phyloP scores from a whole-genome alignment of 495 filamentous ascomycete species.

The Daldinia concentrica region DNA sequence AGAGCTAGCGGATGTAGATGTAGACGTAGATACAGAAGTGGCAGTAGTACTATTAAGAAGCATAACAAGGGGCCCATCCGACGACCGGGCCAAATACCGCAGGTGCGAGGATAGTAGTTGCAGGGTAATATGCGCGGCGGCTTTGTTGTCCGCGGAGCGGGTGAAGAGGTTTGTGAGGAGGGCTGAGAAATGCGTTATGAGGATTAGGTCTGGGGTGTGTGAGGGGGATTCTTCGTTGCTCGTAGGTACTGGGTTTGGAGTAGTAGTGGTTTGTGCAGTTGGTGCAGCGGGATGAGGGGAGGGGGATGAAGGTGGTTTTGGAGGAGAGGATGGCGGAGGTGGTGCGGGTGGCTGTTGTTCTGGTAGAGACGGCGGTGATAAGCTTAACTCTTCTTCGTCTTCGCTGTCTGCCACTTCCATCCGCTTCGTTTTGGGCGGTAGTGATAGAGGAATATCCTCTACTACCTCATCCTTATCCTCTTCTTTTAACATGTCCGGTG shows the following conservation, averaged over 20 bases:
- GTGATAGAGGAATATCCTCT: background rate
- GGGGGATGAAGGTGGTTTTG: background rate
- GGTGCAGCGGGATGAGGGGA: background rate
- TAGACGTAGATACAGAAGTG: background rate
- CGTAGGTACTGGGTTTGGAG: background rate
- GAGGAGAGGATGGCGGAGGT: background rate
- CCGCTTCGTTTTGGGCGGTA: background rate
- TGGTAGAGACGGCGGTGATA: slow-evolving; percentile 20
- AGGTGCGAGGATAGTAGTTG: slow-evolving; percentile 49
- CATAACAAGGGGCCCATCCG: slow-evolving; percentile 49
- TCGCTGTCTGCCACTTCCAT: slow-evolving; percentile 49
- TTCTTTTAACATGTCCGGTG: background rate
- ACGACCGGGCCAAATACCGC: slow-evolving; percentile 43
- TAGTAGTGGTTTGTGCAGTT: background rate
- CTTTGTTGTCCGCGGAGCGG: slow-evolving; percentile 44
- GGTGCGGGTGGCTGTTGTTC: slow-evolving; percentile 9
- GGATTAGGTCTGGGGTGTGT: slow-evolving; percentile 49
- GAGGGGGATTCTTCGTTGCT: background rate
- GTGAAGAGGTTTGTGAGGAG: slow-evolving; percentile 56
- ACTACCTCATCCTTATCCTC: background rate
- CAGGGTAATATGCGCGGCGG: slow-evolving; percentile 47
- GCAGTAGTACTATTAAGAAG: slow-evolving; percentile 54
- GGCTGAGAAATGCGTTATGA: slow-evolving; percentile 53
- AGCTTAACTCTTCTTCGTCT: slow-evolving; percentile 41
- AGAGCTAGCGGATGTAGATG: background rate